phyloP scores from a whole-genome alignment of 2,329 filamentous ascomycete genomes.

The Nemania bipapillata region DNA sequence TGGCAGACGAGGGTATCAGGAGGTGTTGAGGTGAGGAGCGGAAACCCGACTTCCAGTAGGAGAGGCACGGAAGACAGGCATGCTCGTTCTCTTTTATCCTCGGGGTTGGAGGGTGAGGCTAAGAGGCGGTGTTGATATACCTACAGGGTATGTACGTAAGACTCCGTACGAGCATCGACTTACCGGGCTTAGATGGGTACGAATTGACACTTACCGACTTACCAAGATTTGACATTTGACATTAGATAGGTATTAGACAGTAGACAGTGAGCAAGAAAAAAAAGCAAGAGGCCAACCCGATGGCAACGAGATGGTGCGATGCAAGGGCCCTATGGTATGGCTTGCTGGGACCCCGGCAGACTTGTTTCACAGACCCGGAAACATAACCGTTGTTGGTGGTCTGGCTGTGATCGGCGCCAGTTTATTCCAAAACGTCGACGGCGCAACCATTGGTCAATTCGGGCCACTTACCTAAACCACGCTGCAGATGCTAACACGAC shows the following conservation, averaged over 20 bases:
- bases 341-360: slow-evolving; percentile 11
- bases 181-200: background rate
- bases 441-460: slow-evolving; percentile 14
- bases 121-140: slow-evolving; percentile 28
- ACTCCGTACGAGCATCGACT: background rate
- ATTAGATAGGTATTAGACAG: no score
- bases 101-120: background rate
- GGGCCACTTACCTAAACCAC: background rate
- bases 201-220: background rate
- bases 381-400: slow-evolving; percentile 23
- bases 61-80: slow-evolving; percentile 35
- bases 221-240: slow-evolving; percentile 23
- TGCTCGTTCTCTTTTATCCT: slow-evolving; percentile 4
- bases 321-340: slow-evolving; percentile 5
- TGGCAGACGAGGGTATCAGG: slow-evolving; percentile 12
- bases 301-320: slow-evolving; percentile 9
- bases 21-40: slow-evolving; percentile 5
- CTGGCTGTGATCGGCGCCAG: slow-evolving; percentile 15
- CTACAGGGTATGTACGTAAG: background rate
- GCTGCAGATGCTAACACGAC: background rate
- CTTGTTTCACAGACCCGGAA: slow-evolving; percentile 29
- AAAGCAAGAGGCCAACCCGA: slow-evolving; percentile 2
- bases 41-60: slow-evolving; percentile 17
- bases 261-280: slow-evolving; percentile 5
- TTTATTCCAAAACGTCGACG: slow-evolving; percentile 24